Base-by-base conservation (phyloP, 2,329 filamentous ascomycete genomes). In the Monosporascus ibericus region DNA sequence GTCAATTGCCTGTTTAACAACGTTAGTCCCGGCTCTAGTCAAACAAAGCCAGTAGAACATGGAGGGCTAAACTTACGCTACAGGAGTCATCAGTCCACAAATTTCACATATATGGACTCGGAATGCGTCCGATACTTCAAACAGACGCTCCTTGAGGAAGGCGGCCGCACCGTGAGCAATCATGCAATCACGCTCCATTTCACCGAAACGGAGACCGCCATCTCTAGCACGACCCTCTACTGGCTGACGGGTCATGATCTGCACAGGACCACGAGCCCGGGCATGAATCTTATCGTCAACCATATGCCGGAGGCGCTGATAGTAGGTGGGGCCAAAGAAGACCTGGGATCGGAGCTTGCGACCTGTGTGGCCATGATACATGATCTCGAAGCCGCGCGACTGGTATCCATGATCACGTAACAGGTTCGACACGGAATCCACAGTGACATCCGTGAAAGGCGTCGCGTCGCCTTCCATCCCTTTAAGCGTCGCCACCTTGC, bases 111-210 rank as follows among this genome's bases (percentile, higher is more conserved):
- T 88, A 72, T 99, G 94, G 54, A 99, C 94, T 71, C 92, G 82
- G 81, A 97, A 99, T 38, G 94, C 92, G 75, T 99, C 94, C 50
- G 90, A 96, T 48, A 99, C 94, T 70, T 97, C 92, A 65, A 99
- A 96, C 53, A 99, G 75, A 65, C 94, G 85, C 78, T 99, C 94
- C 76, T 99, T 99, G 67, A 99, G 75, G 81, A 99, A 99, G 2
- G 92, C 87, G 51, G 90, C 92, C 3, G 95, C 94, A 68, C 94
- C 94, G 70, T 99, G 95, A n/a, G 95, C 91, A 77, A 99, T 99
- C 94, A 99, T 99, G 71, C 94, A 99, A 83, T 99, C 95, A 76
- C 95, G 92, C 75, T 99, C 95, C 94, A 99, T 99, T 79, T 99
- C 94, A 85, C 94, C 94, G 84, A 99, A 99, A 69, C 95, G 92